Base-by-base conservation (phyloP, 148 eudicot species). In the Mesembryanthemum crystallinum region DNA sequence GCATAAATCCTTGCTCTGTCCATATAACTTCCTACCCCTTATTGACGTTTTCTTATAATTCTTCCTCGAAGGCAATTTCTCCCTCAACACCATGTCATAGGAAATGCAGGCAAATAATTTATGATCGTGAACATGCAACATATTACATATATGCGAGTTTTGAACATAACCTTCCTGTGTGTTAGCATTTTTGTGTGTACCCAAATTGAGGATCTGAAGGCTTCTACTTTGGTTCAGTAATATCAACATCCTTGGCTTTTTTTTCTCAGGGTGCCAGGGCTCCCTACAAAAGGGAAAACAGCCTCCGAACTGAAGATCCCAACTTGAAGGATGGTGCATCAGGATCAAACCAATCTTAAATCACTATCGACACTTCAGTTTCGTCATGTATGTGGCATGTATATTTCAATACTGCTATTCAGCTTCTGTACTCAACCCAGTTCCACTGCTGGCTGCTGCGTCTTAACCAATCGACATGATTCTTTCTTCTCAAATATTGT, bases 191-290 rank as follows among this genome's bases (percentile, higher is more conserved):
- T 54, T 5, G 43, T 39, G 23, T n/a, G 66, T 13, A n/a, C 11
- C 33, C 17, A 27, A 47, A 59, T 27, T 20, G 8, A 57, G 69
- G 45, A 51, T 37, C 55, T 21, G 21, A 52, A 49, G 14, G 45
- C 76, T 69, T 79, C 45, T 51, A 17, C n/a, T 58, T 35, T 11
- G 37, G 51, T 64, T 59, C 42, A 76, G 12, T 11, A 24, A 13
- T 51, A 68, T 64, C 3, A 0, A 76, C 49, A n/a, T 67, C 13
- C 47, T 72, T 43, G n/a, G n/a, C 21, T 47, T 45, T 72, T 42
- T 61, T 32, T 79, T 72, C 45, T 75, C 87, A 92, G 97, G 94
- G 97, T 85, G 92, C 91, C 8, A 90, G 90, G 83, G 70, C 80
- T 67, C 89, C 81, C 55, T 92, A 92, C 82, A 75, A 67, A 7